Conservation (phyloP, 129 eudicot species). For the Helichrysum umbraculigerum region DNA sequence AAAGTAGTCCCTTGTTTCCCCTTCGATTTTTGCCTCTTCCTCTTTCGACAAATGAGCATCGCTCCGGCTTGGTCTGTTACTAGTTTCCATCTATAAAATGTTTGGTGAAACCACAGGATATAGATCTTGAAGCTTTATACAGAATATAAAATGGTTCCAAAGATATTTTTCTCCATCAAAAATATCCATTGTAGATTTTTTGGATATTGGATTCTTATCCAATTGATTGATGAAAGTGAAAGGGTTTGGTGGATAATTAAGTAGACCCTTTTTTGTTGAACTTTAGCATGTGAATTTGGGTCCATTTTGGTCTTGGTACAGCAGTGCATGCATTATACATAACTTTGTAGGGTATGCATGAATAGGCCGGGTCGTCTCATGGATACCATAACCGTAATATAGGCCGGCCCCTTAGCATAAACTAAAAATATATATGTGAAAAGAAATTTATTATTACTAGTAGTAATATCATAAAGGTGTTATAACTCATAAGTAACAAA, state of each 20-base stretch:
- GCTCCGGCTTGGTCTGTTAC: constrained; percentile 69
- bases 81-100: constrained; percentile 44
- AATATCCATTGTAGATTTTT: constrained; percentile 30
- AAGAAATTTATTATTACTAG: too few species aligned
- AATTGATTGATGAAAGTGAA: constrained; percentile 29
- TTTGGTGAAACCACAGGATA: not conserved
- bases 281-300: constrained; percentile 37
- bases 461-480: too few species aligned
- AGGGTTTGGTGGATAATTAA: constrained; percentile 22
- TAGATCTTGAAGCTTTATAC: too few species aligned
- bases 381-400: too few species aligned
- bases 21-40: constrained; percentile 72
- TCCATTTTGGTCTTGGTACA: constrained; percentile 18
- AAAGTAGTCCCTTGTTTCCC: constrained; percentile 60
- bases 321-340: not conserved
- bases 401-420: too few species aligned
- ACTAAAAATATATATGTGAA: too few species aligned
- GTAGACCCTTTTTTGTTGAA: constrained; percentile 21
- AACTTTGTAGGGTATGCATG: not conserved
- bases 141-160: not conserved
- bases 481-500: too few species aligned
- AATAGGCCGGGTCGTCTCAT: too few species aligned
- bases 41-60: constrained; percentile 68
- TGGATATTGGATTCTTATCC: constrained; percentile 12
- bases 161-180: constrained; percentile 26